phyloP scores from a whole-genome alignment of 495 filamentous ascomycete genomes.

The Pyrenopolyporus hunteri region DNA sequence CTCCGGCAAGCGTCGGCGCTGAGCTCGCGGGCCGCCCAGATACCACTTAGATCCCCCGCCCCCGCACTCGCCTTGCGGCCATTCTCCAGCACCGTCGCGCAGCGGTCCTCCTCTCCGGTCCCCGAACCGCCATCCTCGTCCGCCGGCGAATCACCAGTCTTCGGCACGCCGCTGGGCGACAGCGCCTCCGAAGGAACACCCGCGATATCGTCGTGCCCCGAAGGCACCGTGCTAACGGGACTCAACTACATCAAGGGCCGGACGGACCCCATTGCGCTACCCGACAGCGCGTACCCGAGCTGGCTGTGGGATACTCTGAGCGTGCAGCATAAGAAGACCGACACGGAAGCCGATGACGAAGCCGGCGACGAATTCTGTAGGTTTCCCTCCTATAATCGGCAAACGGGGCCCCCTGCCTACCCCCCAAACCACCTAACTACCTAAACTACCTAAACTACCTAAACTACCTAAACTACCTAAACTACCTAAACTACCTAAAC shows the following conservation, averaged over 20 bases:
- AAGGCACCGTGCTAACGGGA: slow-evolving; percentile 76
- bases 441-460: no score
- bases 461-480: no score
- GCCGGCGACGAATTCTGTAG: slow-evolving; percentile 76
- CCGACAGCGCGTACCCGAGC: slow-evolving; percentile 84
- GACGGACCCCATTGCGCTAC: slow-evolving; percentile 72
- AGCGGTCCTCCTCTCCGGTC: slow-evolving; percentile 40
- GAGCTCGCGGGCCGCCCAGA: slow-evolving; percentile 33
- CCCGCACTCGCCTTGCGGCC: slow-evolving; percentile 10
- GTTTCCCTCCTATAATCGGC: slow-evolving; percentile 43
- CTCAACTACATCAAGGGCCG: slow-evolving; percentile 84
- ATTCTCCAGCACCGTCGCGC: slow-evolving; percentile 43
- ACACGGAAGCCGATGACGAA: slow-evolving; percentile 46
- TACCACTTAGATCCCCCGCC: slow-evolving; percentile 19
- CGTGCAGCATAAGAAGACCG: slow-evolving; percentile 55
- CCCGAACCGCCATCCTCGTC: slow-evolving; percentile 30
- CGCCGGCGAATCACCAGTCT: slow-evolving; percentile 29
- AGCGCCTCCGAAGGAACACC: slow-evolving; percentile 21
- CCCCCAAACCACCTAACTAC: not conserved
- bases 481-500: no score
- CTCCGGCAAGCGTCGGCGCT: slow-evolving; percentile 48
- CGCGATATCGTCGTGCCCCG: slow-evolving; percentile 55
- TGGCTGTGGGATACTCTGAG: slow-evolving; percentile 88
- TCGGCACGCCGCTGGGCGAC: slow-evolving; percentile 30
- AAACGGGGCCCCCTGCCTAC: not conserved